A percentile compares a stretch with the other conserved stretches of the same genome.
Evolutionary conservation across 768 basidiomycete genomes (phyloP).

Genomic region (Cyclocybe aegerita): DNA sequence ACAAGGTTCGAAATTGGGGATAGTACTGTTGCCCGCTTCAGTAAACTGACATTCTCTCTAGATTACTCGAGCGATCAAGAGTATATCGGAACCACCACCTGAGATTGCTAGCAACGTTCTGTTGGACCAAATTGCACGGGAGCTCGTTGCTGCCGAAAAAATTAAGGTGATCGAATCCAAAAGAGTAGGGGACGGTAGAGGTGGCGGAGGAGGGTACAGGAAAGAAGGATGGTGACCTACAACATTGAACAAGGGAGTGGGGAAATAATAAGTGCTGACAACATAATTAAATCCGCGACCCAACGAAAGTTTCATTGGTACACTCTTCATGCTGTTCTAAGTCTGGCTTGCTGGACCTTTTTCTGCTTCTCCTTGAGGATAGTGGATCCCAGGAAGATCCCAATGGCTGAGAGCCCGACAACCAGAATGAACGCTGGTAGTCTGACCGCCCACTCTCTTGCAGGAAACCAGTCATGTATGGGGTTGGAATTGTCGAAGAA

Average conservation of each 20-base stretch:
- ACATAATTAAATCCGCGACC: no score
- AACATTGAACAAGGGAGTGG: not conserved
- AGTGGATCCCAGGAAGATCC: constrained; percentile 76
- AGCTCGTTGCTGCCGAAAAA: constrained; percentile 70
- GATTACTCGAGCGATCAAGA: constrained; percentile 55
- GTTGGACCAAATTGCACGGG: constrained; percentile 58
- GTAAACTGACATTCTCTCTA: constrained; percentile 16
- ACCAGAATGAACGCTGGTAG: constrained; percentile 83
- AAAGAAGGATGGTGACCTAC: constrained; percentile 13
- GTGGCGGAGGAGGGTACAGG: constrained; percentile 13
- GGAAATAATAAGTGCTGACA: not conserved
- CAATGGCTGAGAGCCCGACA: constrained; percentile 77
- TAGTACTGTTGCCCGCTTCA: no score
- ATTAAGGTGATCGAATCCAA: constrained; percentile 50
- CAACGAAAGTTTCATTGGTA: not conserved
- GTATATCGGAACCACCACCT: constrained; percentile 49
- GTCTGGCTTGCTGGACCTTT: constrained; percentile 60
- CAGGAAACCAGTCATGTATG: constrained; percentile 77
- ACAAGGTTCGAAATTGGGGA: constrained; percentile 39
- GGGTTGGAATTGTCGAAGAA: constrained; percentile 78
- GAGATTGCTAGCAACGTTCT: constrained; percentile 45
- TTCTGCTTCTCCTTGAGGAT: constrained; percentile 73
- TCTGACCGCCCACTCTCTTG: constrained; percentile 90
- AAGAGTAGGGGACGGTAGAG: constrained; percentile 26
- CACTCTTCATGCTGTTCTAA: constrained; percentile 53